Conservation (phyloP, 768 basidiomycete genomes). For the Neoboletus brunneissimus region DNA sequence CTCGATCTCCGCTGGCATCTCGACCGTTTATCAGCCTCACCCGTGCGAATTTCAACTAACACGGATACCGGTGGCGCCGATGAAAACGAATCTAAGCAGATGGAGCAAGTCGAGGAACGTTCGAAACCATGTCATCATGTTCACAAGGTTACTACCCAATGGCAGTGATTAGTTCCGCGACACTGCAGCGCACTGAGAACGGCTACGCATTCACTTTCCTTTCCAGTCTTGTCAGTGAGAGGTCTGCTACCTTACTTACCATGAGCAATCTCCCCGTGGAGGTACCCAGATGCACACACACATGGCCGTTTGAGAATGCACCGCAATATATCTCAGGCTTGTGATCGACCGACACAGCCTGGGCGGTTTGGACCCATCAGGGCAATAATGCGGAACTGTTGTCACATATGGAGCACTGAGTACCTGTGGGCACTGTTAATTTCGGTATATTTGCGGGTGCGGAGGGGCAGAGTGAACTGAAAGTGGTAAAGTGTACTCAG, state of each 20-base stretch:
- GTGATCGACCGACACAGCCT: neutral
- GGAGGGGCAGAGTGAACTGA: neutral
- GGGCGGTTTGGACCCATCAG: neutral
- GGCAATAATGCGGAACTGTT: neutral
- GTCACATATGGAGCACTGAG: neutral
- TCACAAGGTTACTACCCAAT: neutral
- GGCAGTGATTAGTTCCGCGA: slow-evolving; percentile 8
- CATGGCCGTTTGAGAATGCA: neutral
- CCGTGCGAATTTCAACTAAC: slow-evolving; percentile 26
- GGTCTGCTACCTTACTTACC: neutral
- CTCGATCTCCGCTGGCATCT: slow-evolving; percentile 2
- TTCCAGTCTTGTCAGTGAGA: slow-evolving; percentile 8
- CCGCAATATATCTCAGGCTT: slow-evolving; percentile 1
- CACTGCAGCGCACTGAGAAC: slow-evolving; percentile 12
- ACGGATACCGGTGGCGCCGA: neutral
- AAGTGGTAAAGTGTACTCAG: neutral
- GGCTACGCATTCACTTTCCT: neutral
- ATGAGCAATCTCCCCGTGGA: neutral
- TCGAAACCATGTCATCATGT: slow-evolving; percentile 8
- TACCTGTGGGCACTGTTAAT: neutral
- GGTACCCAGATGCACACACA: neutral
- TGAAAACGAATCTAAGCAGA: slow-evolving; percentile 1
- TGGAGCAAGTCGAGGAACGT: slow-evolving; percentile 10
- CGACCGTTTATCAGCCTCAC: slow-evolving; percentile 19
- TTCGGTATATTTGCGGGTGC: neutral